phyloP scores from a whole-genome alignment of 2,329 filamentous ascomycete species.

The Nothopassalora personata region DNA sequence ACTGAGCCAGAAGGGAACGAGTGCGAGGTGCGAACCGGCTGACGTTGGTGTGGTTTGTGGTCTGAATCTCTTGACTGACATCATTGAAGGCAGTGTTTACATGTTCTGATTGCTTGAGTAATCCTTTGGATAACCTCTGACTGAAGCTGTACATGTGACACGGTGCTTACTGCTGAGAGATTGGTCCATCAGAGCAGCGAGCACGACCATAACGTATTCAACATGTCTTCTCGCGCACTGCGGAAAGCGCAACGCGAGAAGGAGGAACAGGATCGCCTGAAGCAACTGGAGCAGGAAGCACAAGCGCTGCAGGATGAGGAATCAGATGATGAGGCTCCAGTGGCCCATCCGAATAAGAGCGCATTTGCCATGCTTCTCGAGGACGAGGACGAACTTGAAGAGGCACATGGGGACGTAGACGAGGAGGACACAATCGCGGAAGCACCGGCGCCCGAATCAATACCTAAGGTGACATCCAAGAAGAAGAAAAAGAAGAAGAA shows the following conservation, averaged over 20 bases:
- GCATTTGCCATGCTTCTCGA: constrained; percentile 44
- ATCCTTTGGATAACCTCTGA: no score
- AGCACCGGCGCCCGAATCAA: not conserved
- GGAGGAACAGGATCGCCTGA: constrained; percentile 51
- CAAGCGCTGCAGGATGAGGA: constrained; percentile 30
- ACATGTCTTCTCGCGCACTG: constrained; percentile 62
- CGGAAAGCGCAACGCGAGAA: constrained; percentile 59
- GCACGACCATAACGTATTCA: not conserved
- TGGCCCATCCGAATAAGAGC: constrained; percentile 34
- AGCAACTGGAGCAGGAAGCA: constrained; percentile 32
- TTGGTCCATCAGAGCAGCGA: not conserved
- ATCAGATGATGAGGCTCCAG: constrained; percentile 36
- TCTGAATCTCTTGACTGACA: not conserved
- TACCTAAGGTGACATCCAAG: constrained; percentile 32
- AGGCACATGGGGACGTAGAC: constrained; percentile 29
- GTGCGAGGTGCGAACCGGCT: not conserved
- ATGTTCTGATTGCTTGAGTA: not conserved
- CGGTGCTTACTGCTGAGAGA: not conserved
- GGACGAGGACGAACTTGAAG: constrained; percentile 31
- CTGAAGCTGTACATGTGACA: not conserved
- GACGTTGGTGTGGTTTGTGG: not conserved
- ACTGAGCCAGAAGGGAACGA: no score
- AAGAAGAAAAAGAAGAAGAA: constrained; percentile 58
- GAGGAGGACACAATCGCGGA: constrained; percentile 28
- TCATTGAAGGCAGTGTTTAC: not conserved